Percentiles rank a stretch among this genome's conserved stretches.
Conservation (phyloP, 805 yeast species). For the Yamadazyma ubonensis region DNA sequence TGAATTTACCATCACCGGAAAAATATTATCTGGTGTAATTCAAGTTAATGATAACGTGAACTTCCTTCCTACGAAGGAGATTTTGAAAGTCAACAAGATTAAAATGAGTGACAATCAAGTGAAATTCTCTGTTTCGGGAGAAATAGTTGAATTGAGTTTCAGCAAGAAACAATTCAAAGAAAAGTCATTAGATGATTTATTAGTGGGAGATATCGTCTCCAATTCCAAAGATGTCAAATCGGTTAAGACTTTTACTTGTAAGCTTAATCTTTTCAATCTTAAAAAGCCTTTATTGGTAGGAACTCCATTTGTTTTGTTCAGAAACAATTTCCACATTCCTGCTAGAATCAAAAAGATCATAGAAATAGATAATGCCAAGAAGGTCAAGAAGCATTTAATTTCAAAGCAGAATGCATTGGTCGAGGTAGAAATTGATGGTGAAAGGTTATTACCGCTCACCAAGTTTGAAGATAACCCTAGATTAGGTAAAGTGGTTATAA, state of each 20-base stretch:
- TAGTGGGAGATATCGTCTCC: conserved; percentile 56
- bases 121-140: conserved; percentile 59
- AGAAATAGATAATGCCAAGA: conserved; percentile 23
- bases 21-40: conserved; percentile 64
- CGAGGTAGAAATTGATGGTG: conserved; percentile 49
- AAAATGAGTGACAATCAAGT: conserved; percentile 38
- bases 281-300: conserved; percentile 77
- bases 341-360: conserved; percentile 57
- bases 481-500: conserved; percentile 66
- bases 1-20: conserved; percentile 58
- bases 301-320: conserved; percentile 70
- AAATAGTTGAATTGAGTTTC: conserved; percentile 49
- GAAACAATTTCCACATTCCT: conserved; percentile 72
- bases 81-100: conserved; percentile 43
- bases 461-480: conserved; percentile 46
- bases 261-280: conserved; percentile 39
- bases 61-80: conserved; percentile 52
- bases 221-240: conserved; percentile 26
- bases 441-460: conserved; percentile 51
- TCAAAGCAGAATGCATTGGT: conserved; percentile 61
- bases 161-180: conserved; percentile 47
- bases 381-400: conserved; percentile 48
- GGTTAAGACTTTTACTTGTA: conserved; percentile 27
- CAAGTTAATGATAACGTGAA: conserved; percentile 68
- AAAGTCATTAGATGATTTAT: conserved; percentile 54